Percentiles rank a stretch among this genome's conserved stretches.
Evolutionary conservation across 805 yeast genomes (phyloP).

Genomic region (Starmerella vitae): DNA sequence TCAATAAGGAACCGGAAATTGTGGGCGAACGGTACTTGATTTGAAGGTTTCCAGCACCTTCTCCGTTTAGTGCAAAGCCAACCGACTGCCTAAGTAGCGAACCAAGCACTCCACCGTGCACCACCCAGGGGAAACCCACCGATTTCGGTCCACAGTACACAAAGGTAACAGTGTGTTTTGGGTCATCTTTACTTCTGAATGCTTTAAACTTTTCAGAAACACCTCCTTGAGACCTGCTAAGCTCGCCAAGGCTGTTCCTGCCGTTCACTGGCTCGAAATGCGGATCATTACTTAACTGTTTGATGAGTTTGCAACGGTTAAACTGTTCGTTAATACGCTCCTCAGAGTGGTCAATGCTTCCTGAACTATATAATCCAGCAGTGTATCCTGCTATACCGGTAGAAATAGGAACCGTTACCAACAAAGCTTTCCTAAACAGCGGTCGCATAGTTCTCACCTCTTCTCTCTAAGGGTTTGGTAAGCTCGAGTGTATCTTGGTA

Average conservation of each 20-base stretch:
- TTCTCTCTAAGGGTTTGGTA: no score
- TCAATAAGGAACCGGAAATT: slow-evolving; percentile 60
- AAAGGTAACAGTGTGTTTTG: slow-evolving; percentile 49
- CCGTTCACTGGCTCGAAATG: background rate
- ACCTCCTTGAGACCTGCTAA: background rate
- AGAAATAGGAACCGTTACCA: no score
- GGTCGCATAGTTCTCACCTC: no score
- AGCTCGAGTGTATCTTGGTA: no score
- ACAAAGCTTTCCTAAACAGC: no score
- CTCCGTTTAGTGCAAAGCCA: slow-evolving; percentile 38
- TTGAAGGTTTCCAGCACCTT: slow-evolving; percentile 23
- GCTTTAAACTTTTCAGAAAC: slow-evolving; percentile 59
- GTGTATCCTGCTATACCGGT: no score
- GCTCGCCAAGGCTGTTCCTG: background rate
- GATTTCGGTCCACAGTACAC: slow-evolving; percentile 65
- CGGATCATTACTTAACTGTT: background rate
- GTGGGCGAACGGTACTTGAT: slow-evolving; percentile 56
- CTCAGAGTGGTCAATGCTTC: no score
- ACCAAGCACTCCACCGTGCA: slow-evolving; percentile 83
- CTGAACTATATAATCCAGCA: no score
- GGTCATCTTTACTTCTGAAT: slow-evolving; percentile 44
- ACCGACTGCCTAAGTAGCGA: slow-evolving; percentile 60
- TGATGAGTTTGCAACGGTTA: background rate
- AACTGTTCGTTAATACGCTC: no score
- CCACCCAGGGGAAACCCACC: slow-evolving; percentile 75